Evolutionary conservation across 2,329 filamentous ascomycete genomes (phyloP), one percentile per base, ranked within the genome.

Genomic region (Talaromyces verruculosus): DNA sequence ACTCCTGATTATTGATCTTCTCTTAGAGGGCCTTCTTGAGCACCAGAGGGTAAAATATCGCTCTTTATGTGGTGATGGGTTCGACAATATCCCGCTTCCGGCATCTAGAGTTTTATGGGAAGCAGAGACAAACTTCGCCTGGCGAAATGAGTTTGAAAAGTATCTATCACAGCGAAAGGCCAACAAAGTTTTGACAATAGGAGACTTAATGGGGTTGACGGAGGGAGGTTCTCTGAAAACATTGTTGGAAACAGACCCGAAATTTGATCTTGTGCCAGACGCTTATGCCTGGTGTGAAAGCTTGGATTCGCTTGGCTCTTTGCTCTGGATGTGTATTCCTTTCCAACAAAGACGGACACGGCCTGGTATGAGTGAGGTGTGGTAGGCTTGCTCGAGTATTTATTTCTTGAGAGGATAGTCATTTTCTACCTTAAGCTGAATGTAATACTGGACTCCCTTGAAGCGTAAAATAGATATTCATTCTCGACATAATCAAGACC

Each of bases 71-170:
- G 30, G 49, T 33, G 39, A 8, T n/a, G 28, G 39, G 15, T 35
- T 66, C 33, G 47, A 62, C 25, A 49, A 30, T 22, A 63, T 66
- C 17, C 60, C 60, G n/a, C 60, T 66, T 7, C 65, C 65, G 15
- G 65, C 65, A 43, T 59, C 60, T 60, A 53, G 65, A 49, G 61
- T 63, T 49, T 35, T 66, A 3, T 66, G 65, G 65, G 65, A 66
- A 19, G 65, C 65, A 51, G 49, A 49, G 1, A 51, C 59, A 41
- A 66, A 59, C 22, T 63, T 66, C n/a, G 25, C 47, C 22, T 66
- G 65, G 65, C 51, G 60, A 37, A 63, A 45, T 45, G 65, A 66
- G 19, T 66, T 59, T 47, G 65, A 66, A 43, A 61, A 45, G 5
- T 59, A 63, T 28, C 13, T 63, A 1, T 43, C 60, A 5, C 59